Evolutionary conservation across 2,329 filamentous ascomycete genomes (phyloP).

Genomic region (Sporothrix phasma): DNA sequence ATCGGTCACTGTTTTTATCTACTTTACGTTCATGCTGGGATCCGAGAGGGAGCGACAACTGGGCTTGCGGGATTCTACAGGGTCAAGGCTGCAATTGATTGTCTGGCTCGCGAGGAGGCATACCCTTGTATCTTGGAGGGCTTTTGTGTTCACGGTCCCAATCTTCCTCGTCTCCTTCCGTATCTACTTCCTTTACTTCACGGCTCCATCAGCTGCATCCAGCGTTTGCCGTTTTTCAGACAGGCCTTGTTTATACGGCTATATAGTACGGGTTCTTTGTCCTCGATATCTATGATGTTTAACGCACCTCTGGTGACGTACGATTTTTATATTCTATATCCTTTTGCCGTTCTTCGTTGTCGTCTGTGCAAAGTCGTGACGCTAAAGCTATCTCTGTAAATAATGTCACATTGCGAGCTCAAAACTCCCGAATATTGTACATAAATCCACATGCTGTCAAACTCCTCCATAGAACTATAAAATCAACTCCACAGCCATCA

Average conservation of each 20-base stretch:
- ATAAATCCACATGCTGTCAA: no score
- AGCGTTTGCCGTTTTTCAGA: neutral
- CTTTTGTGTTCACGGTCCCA: neutral
- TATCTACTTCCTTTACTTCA: neutral
- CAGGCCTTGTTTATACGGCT: neutral
- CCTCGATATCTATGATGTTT: no score
- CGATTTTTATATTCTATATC: no score
- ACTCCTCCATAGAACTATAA: no score
- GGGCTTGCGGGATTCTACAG: neutral
- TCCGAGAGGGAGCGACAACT: neutral
- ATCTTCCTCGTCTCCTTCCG: neutral
- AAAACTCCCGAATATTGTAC: no score
- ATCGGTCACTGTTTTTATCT: neutral
- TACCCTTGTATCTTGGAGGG: neutral
- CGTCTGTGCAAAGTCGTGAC: no score
- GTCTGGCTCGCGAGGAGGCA: neutral
- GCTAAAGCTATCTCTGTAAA: no score
- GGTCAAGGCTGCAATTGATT: neutral
- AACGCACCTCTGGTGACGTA: no score
- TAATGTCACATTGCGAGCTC: no score
- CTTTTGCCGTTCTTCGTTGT: no score
- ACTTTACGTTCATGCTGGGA: neutral
- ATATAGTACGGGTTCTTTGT: neutral
- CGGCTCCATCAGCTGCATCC: neutral
- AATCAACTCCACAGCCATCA: no score